phyloP scores from a whole-genome alignment of 371 early-diverging fungal species.

The Choanephora cucurbitarum region DNA sequence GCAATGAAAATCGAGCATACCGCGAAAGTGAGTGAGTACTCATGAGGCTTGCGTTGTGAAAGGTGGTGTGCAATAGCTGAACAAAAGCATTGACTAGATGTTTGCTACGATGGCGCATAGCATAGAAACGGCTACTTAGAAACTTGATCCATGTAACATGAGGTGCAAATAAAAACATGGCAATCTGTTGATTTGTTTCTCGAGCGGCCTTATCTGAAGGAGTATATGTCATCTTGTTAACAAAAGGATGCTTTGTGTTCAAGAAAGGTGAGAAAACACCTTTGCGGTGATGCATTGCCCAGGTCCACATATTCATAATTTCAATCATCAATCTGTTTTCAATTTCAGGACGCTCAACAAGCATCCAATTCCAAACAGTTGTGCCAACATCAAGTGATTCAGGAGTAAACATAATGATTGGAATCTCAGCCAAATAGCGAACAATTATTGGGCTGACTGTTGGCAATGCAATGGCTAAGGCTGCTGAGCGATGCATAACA shows the following conservation, averaged over 20 bases:
- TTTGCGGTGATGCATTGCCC: conserved; percentile 71
- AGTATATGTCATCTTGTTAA: conserved; percentile 89
- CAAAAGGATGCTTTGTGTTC: conserved; percentile 80
- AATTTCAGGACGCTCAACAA: conserved; percentile 74
- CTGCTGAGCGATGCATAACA: conserved; percentile 35
- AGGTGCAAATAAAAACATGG: conserved; percentile 67
- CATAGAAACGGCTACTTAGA: conserved; percentile 81
- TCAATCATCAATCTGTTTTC: conserved; percentile 85
- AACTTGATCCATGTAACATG: conserved; percentile 89
- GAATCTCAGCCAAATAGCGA: conserved; percentile 83
- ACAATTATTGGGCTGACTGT: conserved; percentile 72
- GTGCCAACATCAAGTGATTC: conserved; percentile 79
- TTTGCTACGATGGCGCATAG: conserved; percentile 73
- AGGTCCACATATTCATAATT: conserved; percentile 82
- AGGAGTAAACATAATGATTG: conserved; percentile 78
- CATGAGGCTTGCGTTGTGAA: conserved; percentile 60
- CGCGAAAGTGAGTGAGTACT: conserved; percentile 77
- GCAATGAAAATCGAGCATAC: conserved; percentile 77
- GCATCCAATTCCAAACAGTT: conserved; percentile 87
- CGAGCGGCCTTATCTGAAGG: conserved; percentile 83
- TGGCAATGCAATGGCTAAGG: conserved; percentile 25
- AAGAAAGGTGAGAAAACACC: conserved; percentile 74
- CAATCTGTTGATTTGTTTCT: conserved; percentile 61
- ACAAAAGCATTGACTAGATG: conserved; percentile 75
- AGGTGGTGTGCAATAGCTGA: conserved; percentile 76